A percentile compares a stretch with the other conserved stretches of the same genome.
Conservation (phyloP, 75 land plant species). For the Cryptomeria japonica region DNA sequence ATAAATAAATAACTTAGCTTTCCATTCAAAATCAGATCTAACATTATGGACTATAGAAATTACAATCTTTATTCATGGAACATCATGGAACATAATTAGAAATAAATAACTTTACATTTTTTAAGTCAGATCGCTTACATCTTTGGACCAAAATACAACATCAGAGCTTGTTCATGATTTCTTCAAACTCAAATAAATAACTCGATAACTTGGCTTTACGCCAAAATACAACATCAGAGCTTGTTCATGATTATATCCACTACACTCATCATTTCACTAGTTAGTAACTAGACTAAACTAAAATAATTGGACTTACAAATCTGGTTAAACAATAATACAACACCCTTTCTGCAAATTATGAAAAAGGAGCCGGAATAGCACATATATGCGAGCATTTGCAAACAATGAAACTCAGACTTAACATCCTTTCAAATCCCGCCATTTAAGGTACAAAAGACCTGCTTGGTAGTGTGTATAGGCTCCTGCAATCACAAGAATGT, state of each 20-base stretch:
- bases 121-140: too few relatives aligned
- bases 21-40: too few relatives aligned
- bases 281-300: not conserved
- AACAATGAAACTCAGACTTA: not conserved
- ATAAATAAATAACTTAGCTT: too few relatives aligned
- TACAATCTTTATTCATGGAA: too few relatives aligned
- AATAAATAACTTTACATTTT: too few relatives aligned
- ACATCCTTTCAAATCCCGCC: slow-evolving; percentile 45
- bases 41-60: too few relatives aligned
- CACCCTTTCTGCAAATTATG: not conserved
- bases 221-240: not conserved
- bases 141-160: too few relatives aligned
- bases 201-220: too few relatives aligned
- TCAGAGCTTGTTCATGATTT: too few relatives aligned
- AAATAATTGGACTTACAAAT: not conserved
- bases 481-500: slow-evolving; percentile 67
- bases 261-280: not conserved
- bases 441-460: slow-evolving; percentile 52
- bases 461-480: slow-evolving; percentile 79
- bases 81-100: too few relatives aligned
- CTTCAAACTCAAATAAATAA: too few relatives aligned
- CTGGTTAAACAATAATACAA: not conserved
- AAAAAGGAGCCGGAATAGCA: not conserved
- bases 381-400: not conserved
- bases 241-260: not conserved